Conservation (phyloP, 2,329 filamentous ascomycete genomes). For the Penicillium sp. region DNA sequence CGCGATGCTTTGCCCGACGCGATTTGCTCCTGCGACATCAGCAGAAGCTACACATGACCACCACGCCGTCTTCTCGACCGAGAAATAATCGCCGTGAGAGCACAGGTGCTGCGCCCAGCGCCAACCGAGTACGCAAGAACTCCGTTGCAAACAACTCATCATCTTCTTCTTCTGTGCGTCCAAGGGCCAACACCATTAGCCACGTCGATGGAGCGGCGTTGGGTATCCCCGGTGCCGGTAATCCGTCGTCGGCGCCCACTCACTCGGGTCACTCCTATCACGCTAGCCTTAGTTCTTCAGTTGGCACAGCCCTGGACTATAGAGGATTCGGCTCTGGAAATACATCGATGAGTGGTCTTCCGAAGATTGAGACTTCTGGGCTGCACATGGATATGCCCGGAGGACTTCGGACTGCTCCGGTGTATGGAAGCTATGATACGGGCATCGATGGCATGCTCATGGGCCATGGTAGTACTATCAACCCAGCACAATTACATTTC, state of each 20-base stretch:
- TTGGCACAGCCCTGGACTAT: constrained; percentile 57
- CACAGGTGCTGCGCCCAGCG: constrained; percentile 61
- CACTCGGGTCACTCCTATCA: constrained; percentile 61
- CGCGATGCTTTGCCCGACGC: constrained; percentile 87
- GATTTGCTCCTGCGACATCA: constrained; percentile 91
- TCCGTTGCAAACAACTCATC: constrained; percentile 65
- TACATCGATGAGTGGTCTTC: constrained; percentile 62
- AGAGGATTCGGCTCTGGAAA: constrained; percentile 58
- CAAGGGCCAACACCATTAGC: constrained; percentile 92
- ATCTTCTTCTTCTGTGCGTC: constrained; percentile 62
- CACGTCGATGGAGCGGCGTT: constrained; percentile 77
- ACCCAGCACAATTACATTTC: constrained; percentile 72
- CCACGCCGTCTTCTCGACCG: constrained; percentile 79
- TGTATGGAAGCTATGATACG: constrained; percentile 66
- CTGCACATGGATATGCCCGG: constrained; percentile 64
- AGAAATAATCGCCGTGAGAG: constrained; percentile 83
- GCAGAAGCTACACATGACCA: constrained; percentile 95
- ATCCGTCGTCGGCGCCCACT: constrained; percentile 24
- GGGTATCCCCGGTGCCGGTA: constrained; percentile 52
- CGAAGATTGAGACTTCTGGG: constrained; percentile 76
- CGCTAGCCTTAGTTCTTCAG: constrained; percentile 65
- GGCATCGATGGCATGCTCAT: constrained; percentile 70
- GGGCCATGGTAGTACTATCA: constrained; percentile 58
- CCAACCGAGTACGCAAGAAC: constrained; percentile 82
- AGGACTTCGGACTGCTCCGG: constrained; percentile 74